These are phyloP conservation scores for Apophysomyces variabilis DNA, from an alignment of 371 early-diverging fungal genomes.

Conservation along the genomic window DNA sequence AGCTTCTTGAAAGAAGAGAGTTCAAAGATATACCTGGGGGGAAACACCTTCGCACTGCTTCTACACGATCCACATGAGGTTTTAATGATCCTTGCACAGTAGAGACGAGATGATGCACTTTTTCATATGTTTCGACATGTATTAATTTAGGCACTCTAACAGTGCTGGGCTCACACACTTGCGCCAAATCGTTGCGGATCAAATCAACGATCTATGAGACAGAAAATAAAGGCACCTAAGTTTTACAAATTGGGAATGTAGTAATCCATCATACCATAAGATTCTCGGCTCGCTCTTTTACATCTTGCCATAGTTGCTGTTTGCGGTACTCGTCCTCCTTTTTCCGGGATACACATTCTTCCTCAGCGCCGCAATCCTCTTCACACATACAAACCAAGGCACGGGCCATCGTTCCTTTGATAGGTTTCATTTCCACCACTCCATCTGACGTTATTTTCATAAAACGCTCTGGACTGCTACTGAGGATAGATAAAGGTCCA, in stretches of 20 bases:
- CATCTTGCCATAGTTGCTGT: constrained; percentile 63
- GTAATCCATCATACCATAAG: constrained; percentile 74
- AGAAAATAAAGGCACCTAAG: neutral
- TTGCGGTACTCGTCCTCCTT: constrained; percentile 58
- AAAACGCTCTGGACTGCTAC: constrained; percentile 91
- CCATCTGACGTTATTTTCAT: constrained; percentile 60
- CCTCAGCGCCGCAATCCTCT: constrained; percentile 36
- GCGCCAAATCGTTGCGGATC: constrained; percentile 91
- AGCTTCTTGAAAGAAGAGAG: neutral
- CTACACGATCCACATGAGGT: constrained; percentile 66
- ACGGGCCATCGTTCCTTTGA: constrained; percentile 87
- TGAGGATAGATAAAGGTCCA: constrained; percentile 45
- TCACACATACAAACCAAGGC: constrained; percentile 52
- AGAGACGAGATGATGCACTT: constrained; percentile 93
- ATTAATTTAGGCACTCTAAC: constrained; percentile 89
- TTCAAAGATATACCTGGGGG: constrained; percentile 70
- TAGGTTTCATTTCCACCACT: constrained; percentile 91
- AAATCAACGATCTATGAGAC: constrained; percentile 88
- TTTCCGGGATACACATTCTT: constrained; percentile 32
- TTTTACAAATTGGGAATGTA: neutral
- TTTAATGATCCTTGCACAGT: constrained; percentile 77
- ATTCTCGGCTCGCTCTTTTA: constrained; percentile 95
- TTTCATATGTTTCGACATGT: constrained; percentile 88
- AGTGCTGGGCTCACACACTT: constrained; percentile 64
- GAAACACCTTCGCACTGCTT: constrained; percentile 80